Evolutionary conservation across 495 filamentous ascomycete species (phyloP), one percentile per base, ranked within the genome.

Genomic region (Daldinia concentrica): DNA sequence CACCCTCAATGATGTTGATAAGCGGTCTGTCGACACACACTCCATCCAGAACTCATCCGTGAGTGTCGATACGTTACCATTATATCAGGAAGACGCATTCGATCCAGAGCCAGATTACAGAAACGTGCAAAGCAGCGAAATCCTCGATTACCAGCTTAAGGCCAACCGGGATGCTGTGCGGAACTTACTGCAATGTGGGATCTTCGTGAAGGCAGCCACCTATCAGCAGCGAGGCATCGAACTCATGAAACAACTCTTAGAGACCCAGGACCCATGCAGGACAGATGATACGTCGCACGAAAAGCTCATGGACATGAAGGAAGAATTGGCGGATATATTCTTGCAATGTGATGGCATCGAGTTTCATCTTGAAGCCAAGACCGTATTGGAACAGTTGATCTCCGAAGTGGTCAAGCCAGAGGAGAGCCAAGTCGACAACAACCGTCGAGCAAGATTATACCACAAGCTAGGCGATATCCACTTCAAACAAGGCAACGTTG

Each of bases 381-480:
- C 43, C 1, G 60, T 70, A n/a, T 45, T 77, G 6, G 30, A 62
- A 34, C 8, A 59, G 5, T 29, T 77, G 14, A 48, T 77, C 15
- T 29, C 45, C 19, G 68, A 71, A 61, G 57, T 62, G 6, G 48
- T 51, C 26, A 29, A 37, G 15, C 55, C 51, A 4, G 45, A 66
- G 27, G 43, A 11, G 3, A 59, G 50, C 22, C 37, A 58, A 22
- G 4, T 52, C 34, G 66, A 77, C 29, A n/a, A 56, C 8, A 39
- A 69, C n/a, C 65, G 75, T 4, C 17, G 65, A 59, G 64, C 66
- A 32, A 70, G 75, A 52, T 48, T 77, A 37, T 70, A 73, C 37
- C 73, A 77, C 37, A 75, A 75, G 56, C 58, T 77, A 15, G 73
- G 75, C 4, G 36, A 54, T 5, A 55, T 77, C 15, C 68, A 73